Percentiles rank a stretch among this genome's conserved stretches.
phyloP scores from a whole-genome alignment of 306 rosid genomes.

The Citrullus mucosospermus region DNA sequence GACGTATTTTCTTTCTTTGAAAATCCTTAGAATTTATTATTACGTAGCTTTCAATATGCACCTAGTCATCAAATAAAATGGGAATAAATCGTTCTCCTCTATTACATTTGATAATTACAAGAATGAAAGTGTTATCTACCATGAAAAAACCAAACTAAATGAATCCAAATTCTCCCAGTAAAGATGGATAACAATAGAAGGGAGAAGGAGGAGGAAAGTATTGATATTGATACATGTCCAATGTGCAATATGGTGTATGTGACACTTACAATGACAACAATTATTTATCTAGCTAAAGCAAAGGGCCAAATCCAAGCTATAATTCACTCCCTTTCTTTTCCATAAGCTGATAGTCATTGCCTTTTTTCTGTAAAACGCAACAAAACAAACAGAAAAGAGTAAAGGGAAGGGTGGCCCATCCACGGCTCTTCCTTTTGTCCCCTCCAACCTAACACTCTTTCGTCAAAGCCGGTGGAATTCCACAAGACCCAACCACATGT shows the following conservation, averaged over 20 bases:
- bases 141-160: not conserved
- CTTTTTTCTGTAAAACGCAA: not conserved
- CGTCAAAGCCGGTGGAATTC: conserved; percentile 16
- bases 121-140: not conserved
- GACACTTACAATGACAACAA: not conserved
- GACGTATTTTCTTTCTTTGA: not conserved
- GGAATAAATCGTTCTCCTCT: not conserved
- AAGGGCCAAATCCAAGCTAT: not conserved
- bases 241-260: not conserved
- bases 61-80: not conserved
- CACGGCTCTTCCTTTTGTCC: conserved; percentile 51
- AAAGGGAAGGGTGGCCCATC: conserved; percentile 36
- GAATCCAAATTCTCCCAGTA: not conserved
- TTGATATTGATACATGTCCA: not conserved
- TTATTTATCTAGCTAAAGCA: not conserved
- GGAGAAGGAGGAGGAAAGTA: not conserved
- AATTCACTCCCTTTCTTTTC: conserved; percentile 28
- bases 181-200: not conserved
- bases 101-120: too few relatives aligned
- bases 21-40: not conserved
- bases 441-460: conserved; percentile 14
- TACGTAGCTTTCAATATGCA: not conserved
- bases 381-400: conserved; percentile 34
- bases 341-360: conserved; percentile 11
- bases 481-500: conserved; percentile 1